These are phyloP conservation scores for Moesziomyces aphidis DNA, from an alignment of 1,284 basidiomycete genomes.

Conservation along the genomic window DNA sequence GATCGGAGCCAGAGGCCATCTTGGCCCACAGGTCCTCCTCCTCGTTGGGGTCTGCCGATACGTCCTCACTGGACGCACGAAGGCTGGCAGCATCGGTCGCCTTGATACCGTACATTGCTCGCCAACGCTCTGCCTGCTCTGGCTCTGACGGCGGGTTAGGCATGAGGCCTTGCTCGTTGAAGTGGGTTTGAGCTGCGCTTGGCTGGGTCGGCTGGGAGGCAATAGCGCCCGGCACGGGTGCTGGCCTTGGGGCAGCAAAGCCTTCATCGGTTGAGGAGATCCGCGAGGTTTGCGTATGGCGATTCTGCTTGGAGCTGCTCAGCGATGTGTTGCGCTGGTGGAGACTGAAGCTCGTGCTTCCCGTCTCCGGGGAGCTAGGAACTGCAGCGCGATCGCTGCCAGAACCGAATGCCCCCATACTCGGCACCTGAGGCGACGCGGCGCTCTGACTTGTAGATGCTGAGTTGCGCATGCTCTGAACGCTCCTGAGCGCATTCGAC, in stretches of 20 bases:
- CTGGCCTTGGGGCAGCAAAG: conserved; percentile 20
- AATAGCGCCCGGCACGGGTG: conserved; percentile 11
- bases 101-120: conserved; percentile 39
- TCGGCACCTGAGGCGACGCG: conserved; percentile 18
- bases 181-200: not conserved
- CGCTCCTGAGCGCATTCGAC: conserved; percentile 24
- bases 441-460: conserved; percentile 20
- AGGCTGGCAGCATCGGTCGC: conserved; percentile 33
- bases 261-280: conserved; percentile 11
- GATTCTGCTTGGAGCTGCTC: conserved; percentile 14
- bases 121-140: conserved; percentile 39
- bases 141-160: conserved; percentile 34
- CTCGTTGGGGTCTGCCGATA: conserved; percentile 21
- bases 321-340: conserved; percentile 33
- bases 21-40: conserved; percentile 58
- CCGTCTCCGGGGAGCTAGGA: conserved; percentile 35
- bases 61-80: conserved; percentile 27
- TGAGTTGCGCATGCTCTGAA: conserved; percentile 38
- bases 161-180: conserved; percentile 25
- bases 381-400: conserved; percentile 27
- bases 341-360: conserved; percentile 25
- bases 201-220: conserved; percentile 4
- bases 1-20: conserved; percentile 32
- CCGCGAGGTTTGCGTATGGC: conserved; percentile 7
- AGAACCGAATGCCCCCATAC: conserved; percentile 20